Base-by-base conservation (phyloP, 306 rosid genomes). In the Oemleria cerasiformis region DNA sequence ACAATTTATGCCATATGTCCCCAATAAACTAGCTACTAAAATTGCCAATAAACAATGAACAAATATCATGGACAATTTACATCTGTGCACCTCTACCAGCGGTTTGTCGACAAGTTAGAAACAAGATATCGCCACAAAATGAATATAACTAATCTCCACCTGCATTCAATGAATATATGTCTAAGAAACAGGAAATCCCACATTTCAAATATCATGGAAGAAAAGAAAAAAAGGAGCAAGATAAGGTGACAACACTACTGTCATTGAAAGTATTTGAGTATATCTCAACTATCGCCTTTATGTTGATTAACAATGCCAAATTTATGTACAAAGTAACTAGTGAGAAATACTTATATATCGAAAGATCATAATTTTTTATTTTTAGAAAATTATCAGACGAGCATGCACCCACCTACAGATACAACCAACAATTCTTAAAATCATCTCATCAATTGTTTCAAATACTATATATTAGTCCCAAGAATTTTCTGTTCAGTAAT, bases 1-100 rank as follows among this genome's bases (percentile, higher is more conserved):
- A 70, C 69, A 57, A 79, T 64, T 74, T 57, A 79, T 44, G 77
- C 82, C 80, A 63, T 53, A 40, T 30, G 72, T 30, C 51, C 72
- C 75, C 76, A 21, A 68, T 72, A 58, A 66, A 62, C 63, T 58
- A 78, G 65, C 45, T 71, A 69, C 64, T 75, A 78, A 70, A 79
- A 76, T 78, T 59, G 75, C 73, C 49, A 56, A 38, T 41, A 49
- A 73, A 65, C 6, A 50, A 41, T 54, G 12, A 23, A 62, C 62
- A 67, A 40, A 75, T 66, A 73, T 56, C 36, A 17, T 7, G 67
- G 49, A 47, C 42, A 53, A 90, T 90, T 82, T 86, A 92, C 95
- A 90, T 9, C 69, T 67, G 63, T 78, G 83, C 82, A 70, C 60
- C 83, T 48, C 50, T 78, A 69, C 72, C 38, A 75, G 34, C 59